Base-by-base conservation (phyloP, 345 rosid genomes). In the Eucalyptus leucophloia region DNA sequence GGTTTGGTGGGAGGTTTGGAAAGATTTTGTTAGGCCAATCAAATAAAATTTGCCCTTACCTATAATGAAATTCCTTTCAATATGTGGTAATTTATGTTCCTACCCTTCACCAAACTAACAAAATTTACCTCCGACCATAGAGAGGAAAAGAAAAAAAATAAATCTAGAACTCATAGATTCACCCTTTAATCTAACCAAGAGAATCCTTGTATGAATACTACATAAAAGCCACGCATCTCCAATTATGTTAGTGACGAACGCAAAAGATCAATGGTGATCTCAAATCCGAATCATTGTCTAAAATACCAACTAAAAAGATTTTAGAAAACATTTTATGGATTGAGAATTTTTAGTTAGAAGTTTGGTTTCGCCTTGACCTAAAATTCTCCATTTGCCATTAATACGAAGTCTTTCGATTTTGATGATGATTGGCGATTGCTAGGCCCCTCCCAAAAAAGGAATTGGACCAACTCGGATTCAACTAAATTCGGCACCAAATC, bases 161-260 rank as follows among this genome's bases (percentile, higher is more conserved):
- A 60, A 28, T 1, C 8, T 0, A 15, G 1, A 0, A 14, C 11
- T 18, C 42, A 3, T 0, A 0, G 7, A 32, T 9, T 19, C 7
- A 69, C 24, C 42, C 7, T 19, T 69, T n/a, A 5, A 32, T 72
- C 83, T 72, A 37, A 72, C 0, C 2, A 21, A 13, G 5, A 21
- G 42, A 37, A 37, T 77, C 16, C 47, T 37, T 2, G 16, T 6
- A 21, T 3, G 5, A 77, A 0, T 11, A 37, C 0, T 2, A 5
- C 82, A 72, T 72, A 42, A 72, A 30, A 62, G n/a, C 69, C 69
- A 21, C 5, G 2, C 26, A 21, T 53, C 11, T 53, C 58, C 26
- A 21, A 53, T 53, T 8, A 53, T 21, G 58, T 53, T 53, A 21
- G 2, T 53, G 0, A 62, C 0, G 5, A 60, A 60, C 32, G 5